Evolutionary conservation across 441 rosid genomes (phyloP).

Genomic region (Capsella rubella): DNA sequence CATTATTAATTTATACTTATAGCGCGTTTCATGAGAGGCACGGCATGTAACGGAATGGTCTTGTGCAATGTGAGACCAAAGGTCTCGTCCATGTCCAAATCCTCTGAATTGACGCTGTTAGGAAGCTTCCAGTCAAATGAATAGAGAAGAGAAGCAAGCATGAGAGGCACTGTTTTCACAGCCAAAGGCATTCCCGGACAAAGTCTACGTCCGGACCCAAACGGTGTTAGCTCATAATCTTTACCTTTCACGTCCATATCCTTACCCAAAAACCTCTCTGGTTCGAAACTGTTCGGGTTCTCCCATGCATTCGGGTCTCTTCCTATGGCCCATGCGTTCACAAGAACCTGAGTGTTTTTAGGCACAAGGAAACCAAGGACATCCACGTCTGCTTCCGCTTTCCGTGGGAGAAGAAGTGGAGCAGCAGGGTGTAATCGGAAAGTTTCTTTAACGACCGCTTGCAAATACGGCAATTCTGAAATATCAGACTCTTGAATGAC

Average conservation of each 20-base stretch:
- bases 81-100: constrained; percentile 40
- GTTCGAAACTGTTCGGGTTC: constrained; percentile 43
- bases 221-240: constrained; percentile 47
- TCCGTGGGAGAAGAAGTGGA: constrained; percentile 46
- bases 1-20: not conserved
- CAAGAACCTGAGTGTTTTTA: constrained; percentile 49
- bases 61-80: constrained; percentile 38
- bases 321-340: constrained; percentile 64
- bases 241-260: constrained; percentile 50
- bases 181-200: constrained; percentile 56
- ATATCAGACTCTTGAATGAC: constrained; percentile 46
- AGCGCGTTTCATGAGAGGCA: constrained; percentile 33
- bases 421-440: constrained; percentile 54
- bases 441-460: constrained; percentile 53
- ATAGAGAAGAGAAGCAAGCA: constrained; percentile 43
- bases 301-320: constrained; percentile 57
- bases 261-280: constrained; percentile 58
- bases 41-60: constrained; percentile 30
- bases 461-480: constrained; percentile 41
- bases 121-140: constrained; percentile 50
- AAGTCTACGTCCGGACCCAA: constrained; percentile 56
- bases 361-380: constrained; percentile 47
- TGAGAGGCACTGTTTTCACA: constrained; percentile 38
- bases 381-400: constrained; percentile 37
- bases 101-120: constrained; percentile 30